phyloP scores from a whole-genome alignment of 139 green algal genomes.

The Dunaliella primolecta region DNA sequence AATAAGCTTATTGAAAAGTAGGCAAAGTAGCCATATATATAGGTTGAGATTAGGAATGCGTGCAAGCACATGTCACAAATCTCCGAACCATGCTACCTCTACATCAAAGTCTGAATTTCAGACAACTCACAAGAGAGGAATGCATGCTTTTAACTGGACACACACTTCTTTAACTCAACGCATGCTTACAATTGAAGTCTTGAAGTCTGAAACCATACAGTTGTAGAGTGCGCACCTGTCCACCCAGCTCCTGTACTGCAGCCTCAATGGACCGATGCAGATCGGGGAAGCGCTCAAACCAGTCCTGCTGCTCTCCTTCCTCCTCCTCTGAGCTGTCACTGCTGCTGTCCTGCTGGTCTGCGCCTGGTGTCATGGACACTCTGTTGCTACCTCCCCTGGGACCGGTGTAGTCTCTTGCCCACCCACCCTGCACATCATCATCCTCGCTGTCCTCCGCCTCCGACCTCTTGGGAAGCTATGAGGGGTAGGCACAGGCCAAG shows the following conservation, averaged over 20 bases:
- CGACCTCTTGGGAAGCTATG: neutral
- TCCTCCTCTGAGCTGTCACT: neutral
- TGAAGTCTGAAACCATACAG: no score
- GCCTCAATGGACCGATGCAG: neutral
- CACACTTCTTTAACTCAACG: no score
- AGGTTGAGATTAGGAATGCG: no score
- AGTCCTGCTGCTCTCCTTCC: neutral
- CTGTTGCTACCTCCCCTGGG: neutral
- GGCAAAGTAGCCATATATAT: no score
- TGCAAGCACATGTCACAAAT: no score
- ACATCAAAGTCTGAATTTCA: no score
- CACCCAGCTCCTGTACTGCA: neutral
- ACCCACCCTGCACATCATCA: neutral
- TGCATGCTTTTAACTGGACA: no score
- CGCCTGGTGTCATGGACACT: neutral
- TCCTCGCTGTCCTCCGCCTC: neutral
- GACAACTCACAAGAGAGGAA: no score
- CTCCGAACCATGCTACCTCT: no score
- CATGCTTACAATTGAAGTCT: no score
- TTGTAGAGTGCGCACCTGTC: neutral
- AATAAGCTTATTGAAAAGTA: no score
- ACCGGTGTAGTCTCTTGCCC: neutral
- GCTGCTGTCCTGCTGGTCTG: neutral
- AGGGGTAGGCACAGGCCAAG: no score
- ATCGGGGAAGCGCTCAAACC: conserved; percentile 5